Evolutionary conservation across 306 rosid species (phyloP), one percentile per base, ranked within the genome.

Genomic region (Trifolium pratense): DNA sequence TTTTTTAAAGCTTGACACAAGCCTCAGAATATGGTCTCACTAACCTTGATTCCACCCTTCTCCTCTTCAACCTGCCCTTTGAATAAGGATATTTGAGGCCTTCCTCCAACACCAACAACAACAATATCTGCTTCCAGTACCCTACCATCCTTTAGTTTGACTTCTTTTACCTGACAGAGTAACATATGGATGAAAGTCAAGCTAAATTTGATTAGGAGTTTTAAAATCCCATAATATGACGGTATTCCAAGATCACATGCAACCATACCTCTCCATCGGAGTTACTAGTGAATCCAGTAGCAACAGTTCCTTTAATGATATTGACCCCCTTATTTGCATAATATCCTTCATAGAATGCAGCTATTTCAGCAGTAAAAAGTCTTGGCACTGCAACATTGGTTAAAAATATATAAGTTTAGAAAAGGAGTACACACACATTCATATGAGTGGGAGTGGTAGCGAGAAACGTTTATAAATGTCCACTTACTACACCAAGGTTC

Each of bases 401-500:
- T 74, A 37, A 42, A 74, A 76, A 48, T 31, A 65, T 60, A 76
- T 53, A 18, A 71, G 32, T 68, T 76, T 61, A 71, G 46, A 34
- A 74, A 14, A 66, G 39, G 46, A 42, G 75, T 39, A 56, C 55
- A 52, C 51, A n/a, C 7, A 12, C 12, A 14, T 23, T 2, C 58
- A 56, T 65, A 58, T 7, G 49, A 66, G 34, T 61, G 43, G 40
- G 52, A 67, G 58, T 36, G 26, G 26, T 31, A 65, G 37, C 13
- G 16, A 48, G 67, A 51, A 75, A 52, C 40, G 32, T n/a, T 8
- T 43, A 75, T 58, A 57, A 59, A 31, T 39, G 77, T 75, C 82
- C 80, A 91, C 99, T 90, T 90, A 94, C 99, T 94, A 82, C 97
- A 91, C 99, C 99, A 94, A 37, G 97, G 97, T 80, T 94, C 99